Evolutionary conservation across 148 eudicot species (phyloP), one percentile per base, ranked within the genome.

Genomic region (Cornus controversa): DNA sequence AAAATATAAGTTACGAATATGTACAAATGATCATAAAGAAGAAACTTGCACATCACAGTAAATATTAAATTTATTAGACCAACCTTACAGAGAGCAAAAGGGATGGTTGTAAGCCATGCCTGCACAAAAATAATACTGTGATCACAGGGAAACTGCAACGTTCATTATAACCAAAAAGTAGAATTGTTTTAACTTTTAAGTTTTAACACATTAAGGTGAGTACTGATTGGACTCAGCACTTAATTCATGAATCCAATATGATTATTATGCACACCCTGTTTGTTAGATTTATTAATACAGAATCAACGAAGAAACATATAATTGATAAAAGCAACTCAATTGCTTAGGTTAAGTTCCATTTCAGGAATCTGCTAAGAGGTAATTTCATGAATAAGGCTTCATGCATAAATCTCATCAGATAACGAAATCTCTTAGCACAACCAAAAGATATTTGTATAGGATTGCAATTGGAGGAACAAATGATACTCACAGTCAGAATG

Each of bases 51-150:
- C 23, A 54, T 40, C 3, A 5, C 62, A 77, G 37, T 13, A 15
- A 11, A 50, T 50, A 50, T 27, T 47, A 22, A 76, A 6, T n/a
- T 25, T 54, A 15, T n/a, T 22, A 77, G 63, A 74, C 87, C 31
- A 80, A 96, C 99, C 99, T 93, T 96, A 79, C 98, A 93, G 67
- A 93, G 71, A 54, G 97, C 99, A 90, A 96, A 82, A n/a, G 98
- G 91, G 84, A 93, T 88, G 67, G 89, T 80, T 16, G 91, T 86
- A 71, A 93, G 92, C 99, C 98, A 96, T 66, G 99, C 98, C 99
- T 96, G 89, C 86, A 85, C 26, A 75, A 67, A 50, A 74, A 74
- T 67, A 66, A 60, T 66, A 57, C 4, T 45, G 66, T 74, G 70
- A 68, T 67, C 29, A 72, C 37, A 67, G 64, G 71, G 20, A 60